Conservation (phyloP, 164 flowering plant genomes). For the Vitis riparia region DNA sequence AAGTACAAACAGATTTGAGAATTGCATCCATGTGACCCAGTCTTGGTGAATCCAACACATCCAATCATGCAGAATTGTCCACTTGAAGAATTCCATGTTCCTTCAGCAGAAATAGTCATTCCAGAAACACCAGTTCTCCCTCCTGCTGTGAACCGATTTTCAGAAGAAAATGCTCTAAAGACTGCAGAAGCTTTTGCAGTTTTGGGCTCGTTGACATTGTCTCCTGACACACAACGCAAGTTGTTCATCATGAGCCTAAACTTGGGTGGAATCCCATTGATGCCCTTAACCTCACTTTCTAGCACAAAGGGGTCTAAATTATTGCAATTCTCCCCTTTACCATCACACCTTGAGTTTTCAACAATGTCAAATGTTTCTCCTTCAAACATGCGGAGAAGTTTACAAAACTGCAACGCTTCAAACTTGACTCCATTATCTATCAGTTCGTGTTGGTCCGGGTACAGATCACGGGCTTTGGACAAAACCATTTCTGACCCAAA, state of each 20-base stretch:
- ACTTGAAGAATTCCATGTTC: slow-evolving; percentile 8
- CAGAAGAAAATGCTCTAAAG: slow-evolving; percentile 5
- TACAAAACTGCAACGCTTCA: slow-evolving; percentile 6
- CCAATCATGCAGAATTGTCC: too few species aligned
- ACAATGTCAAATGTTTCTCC: neutral
- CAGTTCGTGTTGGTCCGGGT: slow-evolving; percentile 3
- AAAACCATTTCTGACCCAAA: neutral
- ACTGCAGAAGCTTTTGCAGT: slow-evolving; percentile 11
- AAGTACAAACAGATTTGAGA: slow-evolving; percentile 7
- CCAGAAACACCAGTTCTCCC: slow-evolving; percentile 4
- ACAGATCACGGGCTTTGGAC: neutral
- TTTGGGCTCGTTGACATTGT: neutral
- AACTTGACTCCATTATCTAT: slow-evolving; percentile 13
- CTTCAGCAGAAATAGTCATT: slow-evolving; percentile 8
- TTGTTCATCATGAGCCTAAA: slow-evolving; percentile 2
- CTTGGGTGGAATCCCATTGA: neutral
- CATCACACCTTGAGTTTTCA: neutral
- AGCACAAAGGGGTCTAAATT: slow-evolving; percentile 8
- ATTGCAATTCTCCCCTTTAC: too few species aligned
- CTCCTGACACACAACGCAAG: neutral
- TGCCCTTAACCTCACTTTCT: neutral
- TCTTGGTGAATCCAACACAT: neutral
- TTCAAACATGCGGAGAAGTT: neutral
- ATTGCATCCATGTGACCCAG: slow-evolving; percentile 1
- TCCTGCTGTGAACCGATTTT: neutral